These are phyloP conservation scores for Gastrodia elata DNA, from an alignment of 106 monocot species.

Conservation along the genomic window DNA sequence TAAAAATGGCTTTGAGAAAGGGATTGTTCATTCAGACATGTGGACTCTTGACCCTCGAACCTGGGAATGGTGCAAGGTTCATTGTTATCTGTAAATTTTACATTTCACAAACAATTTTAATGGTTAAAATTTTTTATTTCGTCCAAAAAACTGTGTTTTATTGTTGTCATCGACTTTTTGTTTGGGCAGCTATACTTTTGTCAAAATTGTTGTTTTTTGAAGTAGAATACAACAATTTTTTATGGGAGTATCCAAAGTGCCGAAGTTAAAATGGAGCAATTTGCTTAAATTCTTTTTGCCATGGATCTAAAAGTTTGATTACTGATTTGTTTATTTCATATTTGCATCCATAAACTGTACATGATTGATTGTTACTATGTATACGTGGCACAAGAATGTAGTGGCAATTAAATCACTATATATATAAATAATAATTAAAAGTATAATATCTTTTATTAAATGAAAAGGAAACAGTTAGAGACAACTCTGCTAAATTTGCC, in stretches of 20 bases:
- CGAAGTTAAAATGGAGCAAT: not conserved
- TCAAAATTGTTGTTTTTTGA: not conserved
- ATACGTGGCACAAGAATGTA: too few species aligned
- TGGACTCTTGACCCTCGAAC: conserved; percentile 95
- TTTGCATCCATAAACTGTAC: not conserved
- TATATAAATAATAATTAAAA: too few species aligned
- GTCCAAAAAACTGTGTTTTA: not conserved
- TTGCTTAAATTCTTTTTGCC: not conserved
- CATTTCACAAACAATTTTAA: not conserved
- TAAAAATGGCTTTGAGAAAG: conserved; percentile 84
- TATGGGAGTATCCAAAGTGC: not conserved
- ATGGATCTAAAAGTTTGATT: not conserved
- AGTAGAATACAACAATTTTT: not conserved
- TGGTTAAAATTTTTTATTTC: not conserved
- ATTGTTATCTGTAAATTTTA: not conserved
- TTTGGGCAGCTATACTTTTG: not conserved
- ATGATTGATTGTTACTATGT: too few species aligned
- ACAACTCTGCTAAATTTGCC: too few species aligned
- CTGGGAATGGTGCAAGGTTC: conserved; percentile 95
- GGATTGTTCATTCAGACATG: conserved; percentile 90
- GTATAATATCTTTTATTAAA: too few species aligned
- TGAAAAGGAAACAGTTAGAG: too few species aligned
- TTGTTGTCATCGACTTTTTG: not conserved
- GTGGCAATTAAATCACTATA: too few species aligned
- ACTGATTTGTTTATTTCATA: not conserved